Base-by-base conservation (phyloP, 2,329 filamentous ascomycete species). In the Penicillium sp. region DNA sequence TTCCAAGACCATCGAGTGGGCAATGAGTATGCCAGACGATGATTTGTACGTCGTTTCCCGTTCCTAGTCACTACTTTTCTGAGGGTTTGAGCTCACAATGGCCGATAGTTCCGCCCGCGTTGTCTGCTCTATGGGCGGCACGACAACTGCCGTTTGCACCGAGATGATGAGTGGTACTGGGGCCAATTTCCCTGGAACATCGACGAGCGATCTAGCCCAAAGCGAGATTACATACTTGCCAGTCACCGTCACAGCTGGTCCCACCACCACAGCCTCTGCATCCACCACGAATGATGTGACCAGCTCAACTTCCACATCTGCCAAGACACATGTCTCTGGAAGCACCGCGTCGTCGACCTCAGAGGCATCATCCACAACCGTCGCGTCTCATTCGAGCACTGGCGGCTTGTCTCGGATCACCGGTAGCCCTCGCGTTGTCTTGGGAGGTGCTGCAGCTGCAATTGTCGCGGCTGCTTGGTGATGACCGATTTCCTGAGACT, bases 221-320 rank as follows among this genome's bases (percentile, higher is more conserved):
- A 54, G 38, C 28, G 60, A 68, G 22, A 49, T 70, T 16, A 52
- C 42, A 5, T 52, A 56, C 0, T 43, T 70, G 19, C 65, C 68
- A 2, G 69, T 73, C 3, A 73, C 68, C 14, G 57, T 73, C 46
- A 73, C 69, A 5, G 65, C 65, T 2, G 68, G 65, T 0, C 58
- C 46, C 2, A 46, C 52, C 2, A 62, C 38, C 8, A 45, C 46
- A 2, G 25, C 53, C 2, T 30, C 57, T 37, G 55, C 49, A 10
- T 26, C 57, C 26, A 30, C 35, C 16, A 43, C 52, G 10, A 51
- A 10, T 33, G 48, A 22, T 22, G 0, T 14, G 28, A 35, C 48
- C 28, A 22, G 30, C 30, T 35, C 48, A 19, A 10, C 48, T 30
- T 6, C 7, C 11, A 51, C 48, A 14, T 51, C 48, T 25, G 33